Percentiles rank a stretch among this genome's conserved stretches.
Evolutionary conservation across 495 filamentous ascomycete genomes (phyloP).

Genomic region (Baudoinia panamericana): DNA sequence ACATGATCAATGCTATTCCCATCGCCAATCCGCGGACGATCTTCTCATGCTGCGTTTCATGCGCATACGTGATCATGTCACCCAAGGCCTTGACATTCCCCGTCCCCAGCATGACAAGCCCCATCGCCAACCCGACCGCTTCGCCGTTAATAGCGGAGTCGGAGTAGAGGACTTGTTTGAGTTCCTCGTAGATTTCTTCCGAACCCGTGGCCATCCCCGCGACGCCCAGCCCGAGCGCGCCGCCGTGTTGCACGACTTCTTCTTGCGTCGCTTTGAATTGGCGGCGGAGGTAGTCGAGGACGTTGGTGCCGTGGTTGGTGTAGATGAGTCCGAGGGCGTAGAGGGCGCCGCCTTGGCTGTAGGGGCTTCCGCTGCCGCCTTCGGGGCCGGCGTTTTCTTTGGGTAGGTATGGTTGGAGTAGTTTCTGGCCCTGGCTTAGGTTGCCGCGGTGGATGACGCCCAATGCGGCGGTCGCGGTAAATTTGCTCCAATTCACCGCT

Average conservation of each 20-base stretch:
- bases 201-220: conserved; percentile 95
- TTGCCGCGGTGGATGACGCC: conserved; percentile 97
- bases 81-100: conserved; percentile 81
- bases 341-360: conserved; percentile 89
- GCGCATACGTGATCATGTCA: conserved; percentile 94
- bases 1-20: conserved; percentile 98
- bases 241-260: conserved; percentile 95
- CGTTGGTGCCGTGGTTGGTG: conserved; percentile 90
- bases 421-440: conserved; percentile 77
- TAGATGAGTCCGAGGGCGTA: conserved; percentile 96
- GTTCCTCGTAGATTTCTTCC: conserved; percentile 78
- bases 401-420: conserved; percentile 89
- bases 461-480: conserved; percentile 90
- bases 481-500: conserved; percentile 99
- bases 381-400: conserved; percentile 48
- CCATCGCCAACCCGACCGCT: conserved; percentile 89
- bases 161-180: conserved; percentile 72
- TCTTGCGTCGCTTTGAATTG: conserved; percentile 79
- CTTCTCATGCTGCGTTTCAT: conserved; percentile 97
- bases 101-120: conserved; percentile 92
- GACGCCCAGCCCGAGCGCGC: conserved; percentile 86
- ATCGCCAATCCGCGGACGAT: conserved; percentile 89
- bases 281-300: conserved; percentile 72
- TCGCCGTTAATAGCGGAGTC: conserved; percentile 96
- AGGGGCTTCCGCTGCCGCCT: conserved; percentile 66